Conservation (phyloP, 768 basidiomycete species). For the Suillus ampliporus region DNA sequence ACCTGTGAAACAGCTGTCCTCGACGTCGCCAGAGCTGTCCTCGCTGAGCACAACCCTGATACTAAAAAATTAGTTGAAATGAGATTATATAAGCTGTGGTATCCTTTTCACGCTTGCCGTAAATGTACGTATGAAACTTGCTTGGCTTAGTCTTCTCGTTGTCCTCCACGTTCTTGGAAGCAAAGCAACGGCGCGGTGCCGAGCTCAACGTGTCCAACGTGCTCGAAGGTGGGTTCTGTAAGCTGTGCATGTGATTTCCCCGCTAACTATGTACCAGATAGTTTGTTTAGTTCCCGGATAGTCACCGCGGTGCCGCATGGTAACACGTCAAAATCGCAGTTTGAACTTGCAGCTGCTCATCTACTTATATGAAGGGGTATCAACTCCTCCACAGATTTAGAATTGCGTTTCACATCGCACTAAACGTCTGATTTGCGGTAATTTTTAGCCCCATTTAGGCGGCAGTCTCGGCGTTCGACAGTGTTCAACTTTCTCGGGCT, state of each 20-base stretch:
- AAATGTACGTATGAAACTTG: not conserved
- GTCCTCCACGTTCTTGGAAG: not conserved
- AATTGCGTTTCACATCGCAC: too few species aligned
- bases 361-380: too few species aligned
- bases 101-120: not conserved
- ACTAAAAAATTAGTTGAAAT: not conserved
- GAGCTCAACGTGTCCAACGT: not conserved
- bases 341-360: too few species aligned
- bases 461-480: not conserved
- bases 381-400: not conserved
- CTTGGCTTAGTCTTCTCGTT: not conserved
- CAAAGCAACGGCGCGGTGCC: not conserved
- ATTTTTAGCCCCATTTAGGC: too few species aligned
- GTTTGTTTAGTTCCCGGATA: not conserved
- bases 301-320: not conserved
- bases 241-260: not conserved
- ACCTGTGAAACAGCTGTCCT: not conserved
- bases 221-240: not conserved
- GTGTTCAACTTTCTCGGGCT: not conserved
- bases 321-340: too few species aligned
- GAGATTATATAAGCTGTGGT: not conserved
- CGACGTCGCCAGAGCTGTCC: conserved; percentile 2
- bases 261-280: not conserved
- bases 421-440: too few species aligned
- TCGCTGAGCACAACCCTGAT: not conserved